Conservation (phyloP, 768 basidiomycete genomes). For the Calocybe gangraenosa region DNA sequence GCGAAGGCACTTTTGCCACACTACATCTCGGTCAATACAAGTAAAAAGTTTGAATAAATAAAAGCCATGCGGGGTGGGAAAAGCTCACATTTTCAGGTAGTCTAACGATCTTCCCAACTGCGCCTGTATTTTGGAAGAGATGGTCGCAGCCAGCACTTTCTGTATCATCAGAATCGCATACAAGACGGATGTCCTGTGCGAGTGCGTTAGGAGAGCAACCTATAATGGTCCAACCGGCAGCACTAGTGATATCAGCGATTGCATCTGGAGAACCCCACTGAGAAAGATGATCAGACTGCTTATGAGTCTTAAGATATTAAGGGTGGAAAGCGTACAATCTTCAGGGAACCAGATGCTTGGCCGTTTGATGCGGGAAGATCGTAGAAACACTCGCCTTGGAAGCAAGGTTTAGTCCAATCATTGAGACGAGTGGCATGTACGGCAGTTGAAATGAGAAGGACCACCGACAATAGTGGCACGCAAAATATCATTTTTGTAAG, state of each 20-base stretch:
- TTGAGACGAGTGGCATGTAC: constrained; percentile 17
- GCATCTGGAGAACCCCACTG: constrained; percentile 32
- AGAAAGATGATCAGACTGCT: too few species aligned
- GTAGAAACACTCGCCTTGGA: constrained; percentile 35
- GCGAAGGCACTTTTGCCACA: constrained; percentile 36
- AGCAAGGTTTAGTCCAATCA: constrained; percentile 37
- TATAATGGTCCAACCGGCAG: constrained; percentile 49
- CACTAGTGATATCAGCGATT: constrained; percentile 38
- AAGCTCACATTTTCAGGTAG: constrained; percentile 44
- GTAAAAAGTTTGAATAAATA: not conserved
- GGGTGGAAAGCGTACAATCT: constrained; percentile 25
- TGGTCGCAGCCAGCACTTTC: constrained; percentile 30
- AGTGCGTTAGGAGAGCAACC: constrained; percentile 34
- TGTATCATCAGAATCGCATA: constrained; percentile 30
- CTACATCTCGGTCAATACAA: constrained; percentile 22
- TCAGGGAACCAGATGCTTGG: constrained; percentile 31
- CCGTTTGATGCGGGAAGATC: constrained; percentile 24
- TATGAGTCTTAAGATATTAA: not conserved
- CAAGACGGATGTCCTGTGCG: constrained; percentile 43
- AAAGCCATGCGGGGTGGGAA: too few species aligned
- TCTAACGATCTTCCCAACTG: constrained; percentile 46
- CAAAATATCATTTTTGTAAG: not conserved
- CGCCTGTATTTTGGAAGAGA: constrained; percentile 29
- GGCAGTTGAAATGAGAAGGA: constrained; percentile 2
- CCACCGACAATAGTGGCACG: not conserved